A percentile compares a stretch with the other conserved stretches of the same genome.
Conservation (phyloP, 352 stramenopile genomes). For the Globisporangium middletonii region DNA sequence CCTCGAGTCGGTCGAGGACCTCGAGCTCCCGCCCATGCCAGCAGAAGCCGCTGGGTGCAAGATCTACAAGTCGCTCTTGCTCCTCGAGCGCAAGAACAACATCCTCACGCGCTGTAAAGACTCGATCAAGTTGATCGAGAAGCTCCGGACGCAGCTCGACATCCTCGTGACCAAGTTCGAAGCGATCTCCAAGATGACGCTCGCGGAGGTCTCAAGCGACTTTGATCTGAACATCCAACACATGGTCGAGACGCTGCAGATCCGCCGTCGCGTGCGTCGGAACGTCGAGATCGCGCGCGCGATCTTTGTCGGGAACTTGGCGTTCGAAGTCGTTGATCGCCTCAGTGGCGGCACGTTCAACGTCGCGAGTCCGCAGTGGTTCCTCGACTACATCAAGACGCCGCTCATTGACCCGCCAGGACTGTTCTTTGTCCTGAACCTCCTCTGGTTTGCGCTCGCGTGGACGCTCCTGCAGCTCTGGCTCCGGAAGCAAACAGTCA, state of each 20-base stretch:
- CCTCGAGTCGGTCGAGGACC: slow-evolving; percentile 91
- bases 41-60: slow-evolving; percentile 45
- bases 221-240: slow-evolving; percentile 88
- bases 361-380: slow-evolving; percentile 84
- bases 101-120: slow-evolving; percentile 91
- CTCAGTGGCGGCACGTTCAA: slow-evolving; percentile 91
- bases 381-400: slow-evolving; percentile 67
- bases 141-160: slow-evolving; percentile 89
- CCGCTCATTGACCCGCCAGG: slow-evolving; percentile 49
- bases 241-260: slow-evolving; percentile 69
- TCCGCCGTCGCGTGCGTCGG: slow-evolving; percentile 43
- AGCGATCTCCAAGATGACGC: slow-evolving; percentile 84
- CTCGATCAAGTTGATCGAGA: slow-evolving; percentile 94
- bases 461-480: slow-evolving; percentile 53
- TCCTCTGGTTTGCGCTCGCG: slow-evolving; percentile 56
- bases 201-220: slow-evolving; percentile 82
- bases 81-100: slow-evolving; percentile 86
- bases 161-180: slow-evolving; percentile 90
- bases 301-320: slow-evolving; percentile 90
- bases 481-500: slow-evolving; percentile 33
- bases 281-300: slow-evolving; percentile 88
- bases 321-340: slow-evolving; percentile 94
- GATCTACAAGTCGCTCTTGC: slow-evolving; percentile 91
- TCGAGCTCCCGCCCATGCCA: slow-evolving; percentile 54
- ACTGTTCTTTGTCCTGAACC: slow-evolving; percentile 81